phyloP scores from a whole-genome alignment of 2,329 filamentous ascomycete genomes.

The Diaporthe velutina region DNA sequence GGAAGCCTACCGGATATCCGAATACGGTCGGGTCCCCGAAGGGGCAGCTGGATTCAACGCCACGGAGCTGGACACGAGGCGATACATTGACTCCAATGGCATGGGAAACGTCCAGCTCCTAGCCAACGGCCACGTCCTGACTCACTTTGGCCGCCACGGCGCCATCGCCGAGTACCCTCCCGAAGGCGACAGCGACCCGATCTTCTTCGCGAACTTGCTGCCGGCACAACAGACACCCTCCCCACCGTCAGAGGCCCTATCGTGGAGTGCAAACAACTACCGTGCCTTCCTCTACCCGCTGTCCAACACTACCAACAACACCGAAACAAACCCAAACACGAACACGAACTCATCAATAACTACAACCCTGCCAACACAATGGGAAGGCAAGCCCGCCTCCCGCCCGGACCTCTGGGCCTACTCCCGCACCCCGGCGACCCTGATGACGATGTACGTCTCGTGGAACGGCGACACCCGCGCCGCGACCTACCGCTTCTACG shows the following conservation, averaged over 20 bases:
- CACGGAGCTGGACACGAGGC: neutral
- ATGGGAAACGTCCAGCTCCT: slow-evolving; percentile 49
- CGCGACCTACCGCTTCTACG: slow-evolving; percentile 27
- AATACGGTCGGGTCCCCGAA: slow-evolving; percentile 31
- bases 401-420: slow-evolving; percentile 33
- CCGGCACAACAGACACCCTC: slow-evolving; percentile 11
- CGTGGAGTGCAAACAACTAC: slow-evolving; percentile 32
- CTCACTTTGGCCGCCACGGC: slow-evolving; percentile 64
- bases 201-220: slow-evolving; percentile 40
- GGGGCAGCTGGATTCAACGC: slow-evolving; percentile 14
- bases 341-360: neutral
- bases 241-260: neutral
- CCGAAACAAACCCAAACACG: no score
- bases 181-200: slow-evolving; percentile 39
- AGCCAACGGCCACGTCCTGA: slow-evolving; percentile 57
- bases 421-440: slow-evolving; percentile 28
- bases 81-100: slow-evolving; percentile 36
- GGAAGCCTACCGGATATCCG: slow-evolving; percentile 33
- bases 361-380: neutral
- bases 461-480: slow-evolving; percentile 37
- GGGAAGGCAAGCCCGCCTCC: slow-evolving; percentile 20
- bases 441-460: slow-evolving; percentile 27
- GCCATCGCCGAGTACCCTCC: slow-evolving; percentile 60
- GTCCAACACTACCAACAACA: neutral
- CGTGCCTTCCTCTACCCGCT: slow-evolving; percentile 26